Conservation (phyloP, 441 rosid species). For the Daphne laureola region DNA sequence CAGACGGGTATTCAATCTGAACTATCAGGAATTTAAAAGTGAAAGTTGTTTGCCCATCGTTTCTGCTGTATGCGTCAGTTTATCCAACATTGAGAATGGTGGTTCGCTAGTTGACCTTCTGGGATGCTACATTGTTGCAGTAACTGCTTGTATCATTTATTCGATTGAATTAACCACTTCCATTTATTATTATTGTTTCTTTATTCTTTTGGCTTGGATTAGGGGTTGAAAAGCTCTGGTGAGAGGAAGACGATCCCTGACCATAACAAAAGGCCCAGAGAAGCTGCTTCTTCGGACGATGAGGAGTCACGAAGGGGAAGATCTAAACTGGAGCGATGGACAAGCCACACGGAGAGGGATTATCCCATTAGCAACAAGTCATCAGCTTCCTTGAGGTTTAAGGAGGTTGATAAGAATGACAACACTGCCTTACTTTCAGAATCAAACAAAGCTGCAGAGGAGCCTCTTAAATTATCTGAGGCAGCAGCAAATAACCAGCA, state of each 20-base stretch:
- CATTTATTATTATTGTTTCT: not conserved
- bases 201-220: constrained; percentile 30
- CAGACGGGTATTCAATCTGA: no score
- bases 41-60: no score
- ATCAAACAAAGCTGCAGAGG: constrained; percentile 25
- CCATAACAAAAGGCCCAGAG: constrained; percentile 47
- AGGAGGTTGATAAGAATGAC: constrained; percentile 46
- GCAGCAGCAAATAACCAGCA: constrained; percentile 34
- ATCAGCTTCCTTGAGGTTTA: constrained; percentile 55
- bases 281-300: constrained; percentile 67
- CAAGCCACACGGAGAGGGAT: constrained; percentile 88
- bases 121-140: no score
- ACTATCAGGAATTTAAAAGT: no score
- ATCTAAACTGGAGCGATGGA: constrained; percentile 94
- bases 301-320: constrained; percentile 84
- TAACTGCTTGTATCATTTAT: no score
- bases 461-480: constrained; percentile 29
- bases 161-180: no score
- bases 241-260: constrained; percentile 32
- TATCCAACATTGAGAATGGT: no score
- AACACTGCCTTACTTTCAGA: constrained; percentile 36
- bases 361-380: constrained; percentile 46
- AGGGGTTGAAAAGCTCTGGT: constrained; percentile 49
- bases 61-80: no score
- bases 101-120: no score